Evolutionary conservation across 2,329 filamentous ascomycete species (phyloP).

Genomic region (Xylariaceae sp.): DNA sequence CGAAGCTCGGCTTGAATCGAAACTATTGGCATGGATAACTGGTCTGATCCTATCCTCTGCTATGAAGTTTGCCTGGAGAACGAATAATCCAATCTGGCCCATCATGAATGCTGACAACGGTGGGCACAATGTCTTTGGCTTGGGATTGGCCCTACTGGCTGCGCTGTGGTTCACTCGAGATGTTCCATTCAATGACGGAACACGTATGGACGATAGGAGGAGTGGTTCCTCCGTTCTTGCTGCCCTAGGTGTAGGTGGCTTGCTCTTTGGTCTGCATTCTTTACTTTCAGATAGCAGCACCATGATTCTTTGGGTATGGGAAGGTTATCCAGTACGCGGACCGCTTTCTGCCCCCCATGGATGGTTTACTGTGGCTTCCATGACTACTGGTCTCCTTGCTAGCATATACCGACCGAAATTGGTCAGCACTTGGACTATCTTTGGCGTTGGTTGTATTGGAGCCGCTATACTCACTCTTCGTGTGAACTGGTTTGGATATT

Average conservation of each 20-base stretch:
- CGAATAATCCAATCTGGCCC: conserved; percentile 97
- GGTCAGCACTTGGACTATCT: conserved; percentile 79
- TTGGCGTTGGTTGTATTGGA: conserved; percentile 77
- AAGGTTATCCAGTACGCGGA: conserved; percentile 89
- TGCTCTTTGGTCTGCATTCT: conserved; percentile 91
- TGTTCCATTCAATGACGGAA: conserved; percentile 55
- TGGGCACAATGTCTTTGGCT: conserved; percentile 86
- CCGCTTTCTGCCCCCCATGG: conserved; percentile 91
- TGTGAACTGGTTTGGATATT: conserved; percentile 87
- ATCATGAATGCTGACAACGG: conserved; percentile 90
- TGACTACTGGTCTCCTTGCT: conserved; percentile 80
- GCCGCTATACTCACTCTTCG: conserved; percentile 79
- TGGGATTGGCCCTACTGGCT: conserved; percentile 77
- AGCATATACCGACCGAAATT: conserved; percentile 77
- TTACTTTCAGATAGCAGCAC: conserved; percentile 96
- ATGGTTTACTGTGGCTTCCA: conserved; percentile 82
- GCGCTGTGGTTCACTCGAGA: conserved; percentile 77
- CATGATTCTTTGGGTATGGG: conserved; percentile 99
- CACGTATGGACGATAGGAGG: conserved; percentile 45
- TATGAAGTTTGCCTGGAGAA: conserved; percentile 90
- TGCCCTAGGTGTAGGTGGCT: conserved; percentile 78
- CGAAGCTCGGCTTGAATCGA: conserved; percentile 77
- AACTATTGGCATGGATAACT: conserved; percentile 79
- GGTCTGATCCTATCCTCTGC: conserved; percentile 86
- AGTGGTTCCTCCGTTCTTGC: conserved; percentile 74